Evolutionary conservation across 2,329 filamentous ascomycete species (phyloP).

Genomic region (Helotiales sp.): DNA sequence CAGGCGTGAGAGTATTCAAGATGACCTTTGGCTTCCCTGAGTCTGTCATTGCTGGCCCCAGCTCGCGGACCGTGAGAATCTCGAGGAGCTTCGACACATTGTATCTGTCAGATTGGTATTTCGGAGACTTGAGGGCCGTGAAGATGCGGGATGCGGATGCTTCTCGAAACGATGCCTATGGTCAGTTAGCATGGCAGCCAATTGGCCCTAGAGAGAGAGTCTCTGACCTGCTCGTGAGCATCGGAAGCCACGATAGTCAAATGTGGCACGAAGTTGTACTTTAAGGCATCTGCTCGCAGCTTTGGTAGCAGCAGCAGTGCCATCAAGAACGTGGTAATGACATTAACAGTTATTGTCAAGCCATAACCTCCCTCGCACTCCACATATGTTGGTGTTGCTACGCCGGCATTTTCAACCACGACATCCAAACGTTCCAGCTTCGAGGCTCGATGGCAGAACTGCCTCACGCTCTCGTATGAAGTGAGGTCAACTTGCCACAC

Average conservation of each 20-base stretch:
- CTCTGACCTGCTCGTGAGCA: constrained; percentile 29
- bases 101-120: constrained; percentile 33
- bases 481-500: constrained; percentile 53
- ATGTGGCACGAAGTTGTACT: constrained; percentile 19
- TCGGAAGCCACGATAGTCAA: constrained; percentile 31
- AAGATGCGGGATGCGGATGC: constrained; percentile 23
- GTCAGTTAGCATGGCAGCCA: neutral
- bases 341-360: constrained; percentile 35
- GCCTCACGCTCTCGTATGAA: constrained; percentile 46
- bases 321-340: constrained; percentile 35
- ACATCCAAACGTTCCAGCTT: constrained; percentile 46
- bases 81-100: constrained; percentile 39
- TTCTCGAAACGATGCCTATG: constrained; percentile 31
- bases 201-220: neutral
- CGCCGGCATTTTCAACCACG: constrained; percentile 41
- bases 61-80: constrained; percentile 33
- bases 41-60: constrained; percentile 29
- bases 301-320: constrained; percentile 32
- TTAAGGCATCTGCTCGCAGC: constrained; percentile 25
- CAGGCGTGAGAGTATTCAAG: constrained; percentile 37
- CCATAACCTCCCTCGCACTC: constrained; percentile 31
- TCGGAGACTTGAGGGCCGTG: constrained; percentile 20
- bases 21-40: constrained; percentile 32
- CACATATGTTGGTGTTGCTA: constrained; percentile 21
- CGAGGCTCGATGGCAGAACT: constrained; percentile 41